These are phyloP conservation scores for Neonectria magnoliae DNA, from an alignment of 2,329 filamentous ascomycete genomes.

Conservation along the genomic window DNA sequence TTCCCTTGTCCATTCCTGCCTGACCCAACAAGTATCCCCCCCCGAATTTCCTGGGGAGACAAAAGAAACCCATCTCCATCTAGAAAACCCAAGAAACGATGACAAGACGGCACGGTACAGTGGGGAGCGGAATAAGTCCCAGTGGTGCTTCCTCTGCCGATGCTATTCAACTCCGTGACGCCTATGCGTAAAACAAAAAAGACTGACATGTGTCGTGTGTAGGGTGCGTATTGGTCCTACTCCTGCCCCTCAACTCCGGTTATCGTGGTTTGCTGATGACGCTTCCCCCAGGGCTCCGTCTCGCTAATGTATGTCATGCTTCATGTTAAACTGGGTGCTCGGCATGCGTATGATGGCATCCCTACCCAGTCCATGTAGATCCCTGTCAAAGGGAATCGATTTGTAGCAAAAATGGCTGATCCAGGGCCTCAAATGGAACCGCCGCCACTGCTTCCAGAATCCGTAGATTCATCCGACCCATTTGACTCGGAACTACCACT, in stretches of 20 bases:
- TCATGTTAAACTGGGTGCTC: conserved; percentile 7
- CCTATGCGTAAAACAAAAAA: conserved; percentile 41
- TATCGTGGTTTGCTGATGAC: conserved; percentile 28
- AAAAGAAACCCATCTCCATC: conserved; percentile 26
- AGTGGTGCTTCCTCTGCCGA: conserved; percentile 22
- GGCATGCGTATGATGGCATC: not conserved
- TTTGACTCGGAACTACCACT: conserved; percentile 38
- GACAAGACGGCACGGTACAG: conserved; percentile 1
- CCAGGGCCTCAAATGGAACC: conserved; percentile 1
- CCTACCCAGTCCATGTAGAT: not conserved
- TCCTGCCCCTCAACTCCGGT: conserved; percentile 37
- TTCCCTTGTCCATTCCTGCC: conserved; percentile 23
- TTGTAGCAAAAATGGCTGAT: not conserved
- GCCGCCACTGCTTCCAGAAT: conserved; percentile 9
- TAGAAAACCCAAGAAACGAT: conserved; percentile 29
- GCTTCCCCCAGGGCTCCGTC: conserved; percentile 14
- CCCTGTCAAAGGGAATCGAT: not conserved
- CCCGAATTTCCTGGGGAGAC: conserved; percentile 13
- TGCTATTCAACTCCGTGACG: conserved; percentile 42
- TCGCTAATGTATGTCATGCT: conserved; percentile 20
- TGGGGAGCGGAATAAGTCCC: conserved; percentile 1
- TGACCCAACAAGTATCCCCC: conserved; percentile 10
- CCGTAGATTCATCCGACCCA: conserved; percentile 24
- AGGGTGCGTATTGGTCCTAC: conserved; percentile 16
- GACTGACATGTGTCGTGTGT: conserved; percentile 38